Percentiles rank a stretch among this genome's conserved stretches.
Conservation (phyloP, 768 basidiomycete species). For the Paxillus involutus region DNA sequence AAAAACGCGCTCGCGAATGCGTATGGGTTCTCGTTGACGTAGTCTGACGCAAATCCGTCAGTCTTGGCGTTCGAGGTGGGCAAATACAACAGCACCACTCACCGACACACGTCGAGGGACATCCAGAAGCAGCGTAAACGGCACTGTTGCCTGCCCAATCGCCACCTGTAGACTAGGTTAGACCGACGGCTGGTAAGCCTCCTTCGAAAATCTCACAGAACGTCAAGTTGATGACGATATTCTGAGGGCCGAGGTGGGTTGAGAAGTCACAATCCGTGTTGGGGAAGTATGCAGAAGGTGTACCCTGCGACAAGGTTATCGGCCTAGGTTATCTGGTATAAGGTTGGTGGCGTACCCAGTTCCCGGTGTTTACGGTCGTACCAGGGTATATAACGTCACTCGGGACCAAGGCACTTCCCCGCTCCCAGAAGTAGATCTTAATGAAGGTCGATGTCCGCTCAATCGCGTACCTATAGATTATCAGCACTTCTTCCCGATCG, state of each 20-base stretch:
- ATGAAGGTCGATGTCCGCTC: slow-evolving; percentile 31
- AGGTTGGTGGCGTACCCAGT: slow-evolving; percentile 19
- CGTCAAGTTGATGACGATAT: slow-evolving; percentile 18
- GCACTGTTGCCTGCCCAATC: slow-evolving; percentile 28
- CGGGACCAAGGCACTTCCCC: slow-evolving; percentile 37
- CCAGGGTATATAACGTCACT: slow-evolving; percentile 27
- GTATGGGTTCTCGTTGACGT: slow-evolving; percentile 39
- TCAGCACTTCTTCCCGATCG: background rate
- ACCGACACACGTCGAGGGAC: slow-evolving; percentile 31
- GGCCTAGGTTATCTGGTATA: background rate
- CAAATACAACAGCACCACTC: background rate
- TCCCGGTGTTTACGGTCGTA: slow-evolving; percentile 15
- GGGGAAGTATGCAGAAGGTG: slow-evolving; percentile 16
- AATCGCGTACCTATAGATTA: slow-evolving; percentile 33
- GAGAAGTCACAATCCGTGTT: slow-evolving; percentile 12
- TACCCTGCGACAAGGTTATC: slow-evolving; percentile 6
- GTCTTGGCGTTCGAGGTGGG: slow-evolving; percentile 44
- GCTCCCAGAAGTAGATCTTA: slow-evolving; percentile 41
- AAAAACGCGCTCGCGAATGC: slow-evolving; percentile 21
- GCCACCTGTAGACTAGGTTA: slow-evolving; percentile 17
- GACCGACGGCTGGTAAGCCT: too few species aligned
- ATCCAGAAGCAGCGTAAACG: slow-evolving; percentile 15
- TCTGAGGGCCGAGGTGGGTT: slow-evolving; percentile 16
- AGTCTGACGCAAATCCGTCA: slow-evolving; percentile 43
- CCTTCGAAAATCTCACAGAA: slow-evolving; percentile 11